phyloP scores from a whole-genome alignment of 1,139 yeast species.

The Blastobotrys illinoisensis region DNA sequence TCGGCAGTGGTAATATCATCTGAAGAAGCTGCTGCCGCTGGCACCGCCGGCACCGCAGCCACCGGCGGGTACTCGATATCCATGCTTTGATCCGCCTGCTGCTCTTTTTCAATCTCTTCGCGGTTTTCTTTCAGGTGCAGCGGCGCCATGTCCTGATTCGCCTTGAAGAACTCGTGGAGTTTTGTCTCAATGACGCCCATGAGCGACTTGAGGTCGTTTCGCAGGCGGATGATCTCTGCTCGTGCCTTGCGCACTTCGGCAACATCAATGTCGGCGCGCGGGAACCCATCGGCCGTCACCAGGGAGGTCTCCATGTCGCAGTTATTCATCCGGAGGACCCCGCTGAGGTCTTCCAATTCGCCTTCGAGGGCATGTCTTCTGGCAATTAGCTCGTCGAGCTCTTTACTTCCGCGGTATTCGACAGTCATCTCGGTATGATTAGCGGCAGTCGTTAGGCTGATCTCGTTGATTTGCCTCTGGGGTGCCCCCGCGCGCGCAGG shows the following conservation, averaged over 20 bases:
- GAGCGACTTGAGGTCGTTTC: conserved; percentile 60
- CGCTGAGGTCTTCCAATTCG: conserved; percentile 26
- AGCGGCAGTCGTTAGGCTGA: background rate
- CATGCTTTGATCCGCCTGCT: background rate
- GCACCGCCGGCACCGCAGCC: background rate
- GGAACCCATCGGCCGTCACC: conserved; percentile 71
- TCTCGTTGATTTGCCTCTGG: background rate
- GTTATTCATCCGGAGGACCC: conserved; percentile 32
- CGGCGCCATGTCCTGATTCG: conserved; percentile 1
- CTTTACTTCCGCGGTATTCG: background rate
- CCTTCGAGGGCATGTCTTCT: conserved; percentile 18
- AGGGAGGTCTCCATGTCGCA: conserved; percentile 63
- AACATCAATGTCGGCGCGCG: conserved; percentile 79
- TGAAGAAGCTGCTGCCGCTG: background rate
- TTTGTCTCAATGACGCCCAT: conserved; percentile 45
- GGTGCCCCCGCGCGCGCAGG: background rate
- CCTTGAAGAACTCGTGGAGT: conserved; percentile 42
- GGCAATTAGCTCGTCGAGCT: background rate
- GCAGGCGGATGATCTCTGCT: conserved; percentile 56
- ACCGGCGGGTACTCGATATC: background rate
- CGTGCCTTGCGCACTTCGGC: conserved; percentile 56
- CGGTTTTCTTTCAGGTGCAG: background rate
- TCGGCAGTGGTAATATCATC: background rate
- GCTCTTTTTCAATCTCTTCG: background rate
- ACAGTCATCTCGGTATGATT: background rate